Base-by-base conservation (phyloP, 768 basidiomycete species). In the Pleurotus cornucopiae region DNA sequence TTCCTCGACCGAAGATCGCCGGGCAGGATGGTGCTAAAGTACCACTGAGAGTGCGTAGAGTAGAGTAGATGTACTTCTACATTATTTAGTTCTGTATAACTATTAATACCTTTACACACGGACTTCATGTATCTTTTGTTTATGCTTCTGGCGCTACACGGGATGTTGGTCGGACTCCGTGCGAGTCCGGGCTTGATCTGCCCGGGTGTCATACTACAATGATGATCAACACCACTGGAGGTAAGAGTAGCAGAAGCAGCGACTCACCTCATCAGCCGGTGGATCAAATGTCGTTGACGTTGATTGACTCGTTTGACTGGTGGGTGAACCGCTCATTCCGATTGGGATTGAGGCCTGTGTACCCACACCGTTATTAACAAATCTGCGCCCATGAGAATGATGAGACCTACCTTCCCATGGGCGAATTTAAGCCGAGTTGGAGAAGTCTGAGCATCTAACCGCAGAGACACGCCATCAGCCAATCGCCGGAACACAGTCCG, bases 1-100 rank as follows among this genome's bases (percentile, higher is more conserved):
- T 76, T 14, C 65, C 67, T 1, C 65, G 73, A 4, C 76, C 76
- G 0, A 73, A 68, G 55, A 58, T 71, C 38, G 62, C 61, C 14
- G 71, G 70, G 1, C 58, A 72, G 58, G 56, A 49, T 18, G 56
- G 56, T 9, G 38, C 48, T 21, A 57, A 38, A 40, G 49, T 52
- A 34, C 56, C 56, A 20, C n/a, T 57, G 39, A 49, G 56, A 20
- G 56, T 57, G 37, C 38, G 48, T 9, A 49, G 56, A 26, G 56
- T 57, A 44, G 56, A 51, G 16, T 51, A 41, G n/a, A 16, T 13
- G 14, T 44, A 44, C n/a, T 21, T 44, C 13, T 44, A 44, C 41
- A 44, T 21, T n/a, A 44, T 44, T 11, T 34, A 11, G 7, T 34
- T 34, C 30, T 34, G 30, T 34, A 34, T 11, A 9, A 9, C 7